Conservation (phyloP, 192 early-diverging fungal species). For the Coemansia sp. region DNA sequence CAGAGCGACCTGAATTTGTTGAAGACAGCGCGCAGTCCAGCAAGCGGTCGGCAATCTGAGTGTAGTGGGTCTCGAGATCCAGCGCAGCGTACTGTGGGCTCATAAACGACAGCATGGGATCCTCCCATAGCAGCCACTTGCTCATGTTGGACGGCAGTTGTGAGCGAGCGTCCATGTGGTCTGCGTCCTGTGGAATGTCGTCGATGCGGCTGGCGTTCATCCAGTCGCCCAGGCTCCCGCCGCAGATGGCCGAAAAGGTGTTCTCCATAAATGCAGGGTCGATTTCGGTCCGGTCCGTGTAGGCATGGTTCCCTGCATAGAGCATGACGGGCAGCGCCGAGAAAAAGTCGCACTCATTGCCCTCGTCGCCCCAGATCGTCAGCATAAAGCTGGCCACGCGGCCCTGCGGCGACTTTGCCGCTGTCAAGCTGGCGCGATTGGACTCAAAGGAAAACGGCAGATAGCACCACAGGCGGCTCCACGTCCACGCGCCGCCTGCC, state of each 20-base stretch:
- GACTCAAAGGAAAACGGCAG: conserved; percentile 79
- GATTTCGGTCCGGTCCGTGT: conserved; percentile 63
- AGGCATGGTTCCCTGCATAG: conserved; percentile 74
- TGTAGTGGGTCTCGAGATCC: conserved; percentile 68
- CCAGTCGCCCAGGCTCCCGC: conserved; percentile 76
- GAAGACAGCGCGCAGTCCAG: conserved; percentile 48
- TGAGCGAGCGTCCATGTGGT: conserved; percentile 48
- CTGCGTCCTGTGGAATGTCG: conserved; percentile 51
- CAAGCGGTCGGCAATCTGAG: conserved; percentile 54
- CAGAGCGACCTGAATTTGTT: conserved; percentile 13
- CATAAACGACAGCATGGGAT: conserved; percentile 71
- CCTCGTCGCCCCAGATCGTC: conserved; percentile 89
- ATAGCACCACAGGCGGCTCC: conserved; percentile 80
- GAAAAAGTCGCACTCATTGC: conserved; percentile 86
- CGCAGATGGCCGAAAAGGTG: conserved; percentile 74
- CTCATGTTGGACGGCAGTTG: conserved; percentile 69
- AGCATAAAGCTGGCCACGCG: conserved; percentile 74
- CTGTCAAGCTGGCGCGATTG: conserved; percentile 66
- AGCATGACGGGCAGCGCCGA: conserved; percentile 75
- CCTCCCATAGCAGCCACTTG: conserved; percentile 87
- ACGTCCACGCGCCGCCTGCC: conserved; percentile 78
- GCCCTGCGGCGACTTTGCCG: conserved; percentile 57
- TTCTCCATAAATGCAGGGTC: conserved; percentile 57
- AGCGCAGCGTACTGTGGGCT: conserved; percentile 71
- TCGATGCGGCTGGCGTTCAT: conserved; percentile 57